Evolutionary conservation across 352 stramenopile genomes (phyloP), one percentile per base, ranked within the genome.

Genomic region (Globisporangium recalcitrans): DNA sequence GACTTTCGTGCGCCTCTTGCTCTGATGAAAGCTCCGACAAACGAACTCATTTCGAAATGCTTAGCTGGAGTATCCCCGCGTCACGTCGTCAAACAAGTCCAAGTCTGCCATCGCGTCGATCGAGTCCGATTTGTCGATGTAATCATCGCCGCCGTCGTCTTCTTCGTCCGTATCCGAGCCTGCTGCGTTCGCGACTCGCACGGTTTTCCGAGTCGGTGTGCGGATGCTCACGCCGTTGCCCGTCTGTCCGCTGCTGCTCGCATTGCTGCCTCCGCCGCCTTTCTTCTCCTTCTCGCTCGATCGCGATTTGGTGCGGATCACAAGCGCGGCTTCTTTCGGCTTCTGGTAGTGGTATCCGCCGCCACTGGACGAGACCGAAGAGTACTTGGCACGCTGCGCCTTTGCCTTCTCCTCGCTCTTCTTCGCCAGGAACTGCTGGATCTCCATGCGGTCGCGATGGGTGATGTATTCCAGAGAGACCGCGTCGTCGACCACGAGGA

Each of bases 271-370:
- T 6, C 69, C 73, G 6, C 70, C 72, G 48, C 59, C 36, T 26
- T 77, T 78, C 44, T 87, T 77, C 38, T 84, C 69, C 31, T 70
- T 72, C 29, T 80, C 80, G 38, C 73, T 75, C 24, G 80, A 78
- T n/a, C 73, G 84, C 3, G 78, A 85, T 62, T 89, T 82, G 22
- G 81, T 92, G 48, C 79, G 85, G 57, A 91, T 94, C 29, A 93
- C 82, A 14, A 93, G 66, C 10, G 81, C 84, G 1, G 84, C 74
- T 60, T 93, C 84, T 60, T 88, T 90, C 3, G 84, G 82, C 49
- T 91, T 93, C 54, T 83, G 76, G 27, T 85, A 87, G 19, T 74
- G 74, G 48, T 67, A 86, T 26, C 48, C 73, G 29, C 70, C 72
- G 31, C 62, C 77, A 13, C 21, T 51, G 22, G 49, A 59, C 11